These are phyloP conservation scores for Adenanthera pavonina DNA, from an alignment of 306 rosid genomes.

Conservation along the genomic window DNA sequence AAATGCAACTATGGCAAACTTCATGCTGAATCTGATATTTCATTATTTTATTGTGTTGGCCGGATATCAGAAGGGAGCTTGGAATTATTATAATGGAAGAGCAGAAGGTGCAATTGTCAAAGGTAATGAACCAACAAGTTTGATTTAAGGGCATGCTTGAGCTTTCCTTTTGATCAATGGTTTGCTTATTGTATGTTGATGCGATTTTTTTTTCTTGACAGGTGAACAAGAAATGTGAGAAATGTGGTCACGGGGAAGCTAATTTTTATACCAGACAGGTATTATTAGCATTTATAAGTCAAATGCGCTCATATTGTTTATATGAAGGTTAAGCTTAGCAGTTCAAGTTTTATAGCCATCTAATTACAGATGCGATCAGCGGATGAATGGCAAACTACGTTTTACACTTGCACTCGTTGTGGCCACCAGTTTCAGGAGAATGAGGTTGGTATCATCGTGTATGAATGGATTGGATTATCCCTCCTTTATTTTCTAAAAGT, in stretches of 20 bases:
- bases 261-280: slow-evolving; percentile 55
- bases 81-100: slow-evolving; percentile 53
- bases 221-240: slow-evolving; percentile 77
- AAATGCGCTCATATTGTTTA: slow-evolving; percentile 3
- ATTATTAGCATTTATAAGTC: slow-evolving; percentile 17
- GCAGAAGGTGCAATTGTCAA: slow-evolving; percentile 43
- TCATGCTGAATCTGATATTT: neutral
- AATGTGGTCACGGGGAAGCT: slow-evolving; percentile 83
- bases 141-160: slow-evolving; percentile 18
- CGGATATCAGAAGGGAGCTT: slow-evolving; percentile 61
- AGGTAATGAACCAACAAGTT: slow-evolving; percentile 42
- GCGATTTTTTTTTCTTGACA: slow-evolving; percentile 38
- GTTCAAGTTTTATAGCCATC: slow-evolving; percentile 2
- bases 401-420: slow-evolving; percentile 51
- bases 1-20: slow-evolving; percentile 1
- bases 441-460: slow-evolving; percentile 1
- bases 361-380: slow-evolving; percentile 59
- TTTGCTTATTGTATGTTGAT: neutral
- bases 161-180: neutral
- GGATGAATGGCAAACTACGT: slow-evolving; percentile 63
- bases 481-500: neutral
- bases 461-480: neutral
- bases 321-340: slow-evolving; percentile 19
- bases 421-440: slow-evolving; percentile 54
- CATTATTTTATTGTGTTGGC: slow-evolving; percentile 35